These are phyloP conservation scores for Carex cristatella DNA, from an alignment of 176 grass and related monocot genomes.

Conservation along the genomic window DNA sequence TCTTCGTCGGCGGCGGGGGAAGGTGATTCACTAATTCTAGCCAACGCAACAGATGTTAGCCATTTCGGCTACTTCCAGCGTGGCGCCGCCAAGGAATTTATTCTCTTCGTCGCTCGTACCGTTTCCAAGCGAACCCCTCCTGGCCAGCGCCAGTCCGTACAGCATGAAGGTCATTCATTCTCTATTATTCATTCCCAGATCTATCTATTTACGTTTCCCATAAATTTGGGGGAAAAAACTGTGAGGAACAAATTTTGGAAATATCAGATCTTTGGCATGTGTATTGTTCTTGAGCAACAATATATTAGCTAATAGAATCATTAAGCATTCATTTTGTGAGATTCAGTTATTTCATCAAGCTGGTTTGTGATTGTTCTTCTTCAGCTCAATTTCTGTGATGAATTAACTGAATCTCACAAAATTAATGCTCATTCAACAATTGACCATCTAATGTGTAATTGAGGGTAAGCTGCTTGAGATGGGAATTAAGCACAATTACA, in stretches of 20 bases:
- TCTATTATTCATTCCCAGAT: not conserved
- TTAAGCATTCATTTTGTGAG: not conserved
- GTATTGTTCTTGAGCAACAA: not conserved
- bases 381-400: not conserved
- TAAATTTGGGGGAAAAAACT: not conserved
- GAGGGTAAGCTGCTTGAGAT: not conserved
- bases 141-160: constrained; percentile 80
- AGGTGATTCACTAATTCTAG: constrained; percentile 57
- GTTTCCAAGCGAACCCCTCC: constrained; percentile 62
- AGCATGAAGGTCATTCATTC: constrained; percentile 74
- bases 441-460: not conserved
- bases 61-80: constrained; percentile 87
- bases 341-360: not conserved
- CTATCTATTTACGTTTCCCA: not conserved
- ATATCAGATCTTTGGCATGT: not conserved
- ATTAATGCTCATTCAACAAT: not conserved
- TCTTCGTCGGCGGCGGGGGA: constrained; percentile 32
- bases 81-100: constrained; percentile 68
- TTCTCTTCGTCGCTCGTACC: constrained; percentile 74
- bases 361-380: not conserved
- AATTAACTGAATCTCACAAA: too few relatives aligned
- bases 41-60: constrained; percentile 87
- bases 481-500: not conserved
- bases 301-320: not conserved
- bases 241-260: not conserved